Percentiles rank a stretch among this genome's conserved stretches.
These are phyloP conservation scores for Lentinula edodes DNA, from an alignment of 768 basidiomycete genomes.

Conservation along the genomic window DNA sequence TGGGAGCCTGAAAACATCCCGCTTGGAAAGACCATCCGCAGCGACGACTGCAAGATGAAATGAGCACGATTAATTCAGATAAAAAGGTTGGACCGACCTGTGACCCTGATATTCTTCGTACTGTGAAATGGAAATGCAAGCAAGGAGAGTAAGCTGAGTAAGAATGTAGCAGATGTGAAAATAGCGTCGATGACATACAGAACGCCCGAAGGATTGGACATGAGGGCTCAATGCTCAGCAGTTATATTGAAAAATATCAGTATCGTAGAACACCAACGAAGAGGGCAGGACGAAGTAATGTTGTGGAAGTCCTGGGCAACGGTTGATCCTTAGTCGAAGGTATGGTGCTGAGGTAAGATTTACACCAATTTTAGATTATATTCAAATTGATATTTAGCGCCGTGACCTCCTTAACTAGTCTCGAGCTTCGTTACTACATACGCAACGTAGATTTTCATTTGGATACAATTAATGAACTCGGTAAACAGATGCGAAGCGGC, in stretches of 20 bases:
- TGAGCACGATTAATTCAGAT: not conserved
- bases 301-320: too few relatives aligned
- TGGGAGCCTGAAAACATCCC: conserved; percentile 93
- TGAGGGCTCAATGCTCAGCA: conserved; percentile 13
- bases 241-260: not conserved
- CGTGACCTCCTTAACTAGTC: too few relatives aligned
- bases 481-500: too few relatives aligned
- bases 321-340: too few relatives aligned
- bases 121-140: conserved; percentile 18
- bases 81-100: conserved; percentile 39
- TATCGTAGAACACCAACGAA: not conserved
- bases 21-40: conserved; percentile 89
- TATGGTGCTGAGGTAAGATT: not conserved
- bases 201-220: conserved; percentile 43
- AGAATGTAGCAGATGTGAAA: conserved; percentile 11
- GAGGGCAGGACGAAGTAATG: too few relatives aligned
- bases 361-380: not conserved
- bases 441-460: too few relatives aligned
- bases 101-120: conserved; percentile 74
- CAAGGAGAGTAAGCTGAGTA: not conserved
- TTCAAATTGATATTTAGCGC: not conserved
- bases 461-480: too few relatives aligned
- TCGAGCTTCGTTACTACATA: too few relatives aligned
- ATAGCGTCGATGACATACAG: conserved; percentile 29
- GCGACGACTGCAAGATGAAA: conserved; percentile 67